phyloP scores from a whole-genome alignment of 176 grass and related monocot genomes.

The Rhipidocladum racemiflorum region DNA sequence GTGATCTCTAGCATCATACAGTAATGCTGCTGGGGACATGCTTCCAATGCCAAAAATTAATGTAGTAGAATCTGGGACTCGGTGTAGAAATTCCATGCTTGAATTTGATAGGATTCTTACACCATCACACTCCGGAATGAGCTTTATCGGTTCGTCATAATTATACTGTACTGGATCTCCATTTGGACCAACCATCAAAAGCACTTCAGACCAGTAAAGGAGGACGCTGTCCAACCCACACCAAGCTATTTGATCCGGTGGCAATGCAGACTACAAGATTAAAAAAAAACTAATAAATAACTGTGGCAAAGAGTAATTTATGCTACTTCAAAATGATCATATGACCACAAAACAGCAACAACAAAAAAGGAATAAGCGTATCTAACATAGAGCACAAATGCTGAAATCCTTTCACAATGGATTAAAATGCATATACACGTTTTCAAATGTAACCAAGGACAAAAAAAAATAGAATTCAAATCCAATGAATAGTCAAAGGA shows the following conservation, averaged over 20 bases:
- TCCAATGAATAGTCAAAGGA: neutral
- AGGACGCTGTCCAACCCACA: constrained; percentile 94
- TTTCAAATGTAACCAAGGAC: neutral
- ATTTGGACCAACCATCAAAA: constrained; percentile 85
- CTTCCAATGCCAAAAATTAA: constrained; percentile 88
- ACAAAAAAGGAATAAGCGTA: neutral
- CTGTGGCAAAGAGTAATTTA: neutral
- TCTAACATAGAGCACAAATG: neutral
- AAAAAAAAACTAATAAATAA: neutral
- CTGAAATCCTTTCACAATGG: neutral
- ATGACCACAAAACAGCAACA: neutral
- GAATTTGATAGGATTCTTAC: constrained; percentile 95
- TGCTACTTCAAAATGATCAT: neutral
- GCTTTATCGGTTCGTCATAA: constrained; percentile 90
- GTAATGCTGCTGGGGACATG: constrained; percentile 81
- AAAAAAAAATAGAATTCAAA: neutral
- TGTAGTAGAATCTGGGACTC: constrained; percentile 80
- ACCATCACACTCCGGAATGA: constrained; percentile 93
- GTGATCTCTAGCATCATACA: constrained; percentile 97
- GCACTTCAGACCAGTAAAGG: constrained; percentile 81
- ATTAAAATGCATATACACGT: neutral
- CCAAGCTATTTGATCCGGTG: constrained; percentile 95
- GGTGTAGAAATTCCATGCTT: constrained; percentile 94
- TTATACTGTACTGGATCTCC: constrained; percentile 82
- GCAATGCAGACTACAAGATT: constrained; percentile 73